These are phyloP conservation scores for Aspergillus intermedius DNA, from an alignment of 2,329 filamentous ascomycete species.

Conservation along the genomic window DNA sequence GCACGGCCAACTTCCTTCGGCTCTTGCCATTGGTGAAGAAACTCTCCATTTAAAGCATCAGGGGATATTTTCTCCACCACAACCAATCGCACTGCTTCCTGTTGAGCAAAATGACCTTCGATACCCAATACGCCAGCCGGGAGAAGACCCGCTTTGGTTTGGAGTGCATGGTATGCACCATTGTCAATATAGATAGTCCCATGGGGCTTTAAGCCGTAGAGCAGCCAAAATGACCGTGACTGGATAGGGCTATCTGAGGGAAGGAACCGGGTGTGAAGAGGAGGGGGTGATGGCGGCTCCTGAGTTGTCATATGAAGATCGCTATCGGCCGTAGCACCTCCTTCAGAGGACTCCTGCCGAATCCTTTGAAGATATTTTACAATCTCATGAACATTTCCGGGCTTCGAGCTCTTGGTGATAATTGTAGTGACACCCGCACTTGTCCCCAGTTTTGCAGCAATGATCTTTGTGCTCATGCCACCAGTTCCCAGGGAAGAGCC, in stretches of 20 bases:
- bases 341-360: conserved; percentile 33
- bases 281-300: conserved; percentile 47
- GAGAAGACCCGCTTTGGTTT: conserved; percentile 77
- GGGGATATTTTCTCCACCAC: conserved; percentile 60
- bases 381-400: conserved; percentile 84
- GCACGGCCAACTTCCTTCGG: conserved; percentile 76
- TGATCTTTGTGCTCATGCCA: conserved; percentile 96
- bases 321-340: conserved; percentile 12
- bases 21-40: conserved; percentile 31
- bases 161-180: conserved; percentile 75
- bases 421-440: conserved; percentile 93
- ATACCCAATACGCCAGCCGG: conserved; percentile 88
- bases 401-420: conserved; percentile 89
- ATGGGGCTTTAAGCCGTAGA: conserved; percentile 84
- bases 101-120: conserved; percentile 79
- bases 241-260: conserved; percentile 77
- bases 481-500: conserved; percentile 87
- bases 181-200: conserved; percentile 88
- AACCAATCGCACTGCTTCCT: conserved; percentile 82
- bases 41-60: conserved; percentile 36
- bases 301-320: conserved; percentile 9
- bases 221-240: conserved; percentile 93
- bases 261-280: conserved; percentile 88
- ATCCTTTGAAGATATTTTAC: conserved; percentile 69
- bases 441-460: conserved; percentile 83